Evolutionary conservation across 75 land plant genomes (phyloP).

Genomic region (Adiantum capillusveneris): DNA sequence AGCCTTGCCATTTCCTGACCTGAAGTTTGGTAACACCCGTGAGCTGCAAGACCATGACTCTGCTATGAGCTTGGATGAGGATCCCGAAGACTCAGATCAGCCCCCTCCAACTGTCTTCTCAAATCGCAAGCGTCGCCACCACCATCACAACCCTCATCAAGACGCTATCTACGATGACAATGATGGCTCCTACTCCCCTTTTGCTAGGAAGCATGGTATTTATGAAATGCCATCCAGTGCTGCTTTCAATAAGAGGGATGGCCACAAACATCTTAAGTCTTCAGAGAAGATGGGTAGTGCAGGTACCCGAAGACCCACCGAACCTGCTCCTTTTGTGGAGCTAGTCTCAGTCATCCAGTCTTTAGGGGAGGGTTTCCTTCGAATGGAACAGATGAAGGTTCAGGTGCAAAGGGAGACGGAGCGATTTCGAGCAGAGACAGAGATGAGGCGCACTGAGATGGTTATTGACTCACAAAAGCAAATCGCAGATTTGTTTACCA

Average conservation of each 20-base stretch:
- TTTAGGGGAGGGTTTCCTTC: constrained; percentile 38
- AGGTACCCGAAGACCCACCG: background rate
- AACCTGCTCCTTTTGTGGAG: constrained; percentile 15
- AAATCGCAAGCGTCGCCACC: background rate
- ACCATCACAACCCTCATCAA: background rate
- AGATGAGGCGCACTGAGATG: constrained; percentile 43
- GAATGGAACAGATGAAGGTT: constrained; percentile 47
- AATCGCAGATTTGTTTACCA: constrained; percentile 29
- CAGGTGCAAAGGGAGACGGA: constrained; percentile 52
- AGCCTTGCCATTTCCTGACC: background rate
- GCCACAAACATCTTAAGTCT: too few relatives aligned
- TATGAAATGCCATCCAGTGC: too few relatives aligned
- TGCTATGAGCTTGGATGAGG: constrained; percentile 6
- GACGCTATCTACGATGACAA: too few relatives aligned
- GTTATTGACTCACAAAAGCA: constrained; percentile 34
- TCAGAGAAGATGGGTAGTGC: too few relatives aligned
- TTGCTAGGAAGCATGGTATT: too few relatives aligned
- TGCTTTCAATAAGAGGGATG: too few relatives aligned
- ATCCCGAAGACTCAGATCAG: background rate
- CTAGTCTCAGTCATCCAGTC: constrained; percentile 35
- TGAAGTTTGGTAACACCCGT: background rate
- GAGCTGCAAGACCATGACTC: constrained; percentile 6
- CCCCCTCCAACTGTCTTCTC: constrained; percentile 4
- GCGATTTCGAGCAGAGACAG: constrained; percentile 47
- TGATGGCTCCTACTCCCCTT: too few relatives aligned